These are phyloP conservation scores for Pyrenula massariospora DNA, from an alignment of 495 filamentous ascomycete species.

Conservation along the genomic window DNA sequence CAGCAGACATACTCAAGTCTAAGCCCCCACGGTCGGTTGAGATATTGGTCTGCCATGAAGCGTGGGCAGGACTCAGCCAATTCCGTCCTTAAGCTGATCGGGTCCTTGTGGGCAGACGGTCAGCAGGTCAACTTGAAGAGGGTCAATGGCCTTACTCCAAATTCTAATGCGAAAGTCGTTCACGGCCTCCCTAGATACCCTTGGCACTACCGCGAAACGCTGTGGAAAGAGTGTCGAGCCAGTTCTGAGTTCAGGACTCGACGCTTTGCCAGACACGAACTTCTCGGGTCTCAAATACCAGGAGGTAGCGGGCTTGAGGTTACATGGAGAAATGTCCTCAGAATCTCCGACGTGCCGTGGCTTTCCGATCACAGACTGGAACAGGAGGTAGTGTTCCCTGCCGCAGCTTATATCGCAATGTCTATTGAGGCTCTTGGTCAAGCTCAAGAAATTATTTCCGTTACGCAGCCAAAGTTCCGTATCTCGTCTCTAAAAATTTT, in stretches of 20 bases:
- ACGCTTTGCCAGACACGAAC: constrained; percentile 11
- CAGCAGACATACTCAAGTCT: constrained; percentile 34
- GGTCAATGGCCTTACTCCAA: neutral
- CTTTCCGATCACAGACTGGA: constrained; percentile 13
- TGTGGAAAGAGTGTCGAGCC: constrained; percentile 28
- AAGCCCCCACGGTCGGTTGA: too few species aligned
- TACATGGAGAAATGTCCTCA: constrained; percentile 8
- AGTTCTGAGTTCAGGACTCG: constrained; percentile 12
- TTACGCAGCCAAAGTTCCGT: neutral
- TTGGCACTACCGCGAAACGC: constrained; percentile 18
- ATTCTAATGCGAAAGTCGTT: neutral
- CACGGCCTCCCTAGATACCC: constrained; percentile 29
- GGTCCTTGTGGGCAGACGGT: constrained; percentile 8
- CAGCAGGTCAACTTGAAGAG: neutral
- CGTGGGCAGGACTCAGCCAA: constrained; percentile 1
- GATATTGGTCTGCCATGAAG: constrained; percentile 12
- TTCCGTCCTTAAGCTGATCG: constrained; percentile 3
- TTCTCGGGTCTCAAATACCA: constrained; percentile 19
- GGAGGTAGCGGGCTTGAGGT: constrained; percentile 6
- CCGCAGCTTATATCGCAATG: constrained; percentile 47
- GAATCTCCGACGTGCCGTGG: constrained; percentile 9
- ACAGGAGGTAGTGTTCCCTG: constrained; percentile 38
- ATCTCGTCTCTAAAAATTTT: constrained; percentile 24
- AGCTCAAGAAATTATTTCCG: constrained; percentile 10
- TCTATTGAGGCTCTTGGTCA: constrained; percentile 42